Base-by-base conservation (phyloP, 257 asterid species). In the Fraxinus americana region DNA sequence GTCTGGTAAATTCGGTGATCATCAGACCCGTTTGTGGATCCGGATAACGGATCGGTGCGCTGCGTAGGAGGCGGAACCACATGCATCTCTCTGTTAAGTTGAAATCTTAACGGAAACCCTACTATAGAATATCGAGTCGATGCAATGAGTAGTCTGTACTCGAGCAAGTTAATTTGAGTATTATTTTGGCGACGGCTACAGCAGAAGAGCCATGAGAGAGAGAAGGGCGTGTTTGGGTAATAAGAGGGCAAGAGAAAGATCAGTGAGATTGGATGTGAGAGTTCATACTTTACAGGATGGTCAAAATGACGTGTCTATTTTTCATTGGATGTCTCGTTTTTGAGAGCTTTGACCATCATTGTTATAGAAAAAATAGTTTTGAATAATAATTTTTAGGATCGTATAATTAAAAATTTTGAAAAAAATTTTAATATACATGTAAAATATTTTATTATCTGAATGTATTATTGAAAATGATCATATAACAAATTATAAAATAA, bases 41-140 rank as follows among this genome's bases (percentile, higher is more conserved):
- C 97, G 67, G 92, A 85, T 75, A 88, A 79, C 75, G 91, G 92
- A 91, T 90, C 96, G 50, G 94, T 35, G 75, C 92, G 86, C 88
- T 91, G 90, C 0, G 94, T 57, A 21, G 67, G 94, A 75, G 97
- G 97, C 80, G 97, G 97, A 86, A 91, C 97, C 67, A 87, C 93
- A 73, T 90, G 88, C 99, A 95, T 95, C 82, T 86, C 75, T 27
- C 67, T 32, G 59, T 68, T 67, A 81, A 82, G 82, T 83, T 77
- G 50, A 76, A 86, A 79, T 78, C 78, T 75, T 57, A 72, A 68
- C 73, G 70, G 50, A 82, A 82, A 75, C 75, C 83, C 84, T 70
- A 78, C 71, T 27, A 3, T 75, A 82, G 73, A 65, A 75, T 52
- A 71, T 80, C 54, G 77, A 41, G 16, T 41, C 16, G 14, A 41